phyloP scores from a whole-genome alignment of 306 rosid genomes.

The Lupinus albus region DNA sequence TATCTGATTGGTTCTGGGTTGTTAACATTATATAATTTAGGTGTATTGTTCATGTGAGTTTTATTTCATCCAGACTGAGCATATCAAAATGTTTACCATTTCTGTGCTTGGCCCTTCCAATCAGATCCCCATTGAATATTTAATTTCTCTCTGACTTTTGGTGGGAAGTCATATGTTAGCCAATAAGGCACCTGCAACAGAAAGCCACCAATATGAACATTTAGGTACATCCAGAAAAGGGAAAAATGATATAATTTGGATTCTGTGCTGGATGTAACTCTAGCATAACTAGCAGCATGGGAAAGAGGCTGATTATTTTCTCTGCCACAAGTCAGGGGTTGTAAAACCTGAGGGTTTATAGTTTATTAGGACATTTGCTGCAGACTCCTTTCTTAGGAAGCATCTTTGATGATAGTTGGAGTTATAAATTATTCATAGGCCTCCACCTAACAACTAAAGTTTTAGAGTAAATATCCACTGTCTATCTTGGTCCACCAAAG shows the following conservation, averaged over 20 bases:
- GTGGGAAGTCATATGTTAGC: slow-evolving; percentile 94
- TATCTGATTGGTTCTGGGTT: slow-evolving; percentile 9
- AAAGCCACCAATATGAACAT: slow-evolving; percentile 38
- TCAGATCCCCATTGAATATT: slow-evolving; percentile 74
- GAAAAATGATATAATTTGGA: not conserved
- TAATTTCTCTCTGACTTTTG: slow-evolving; percentile 71
- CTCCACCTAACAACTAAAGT: not conserved
- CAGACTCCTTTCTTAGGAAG: not conserved
- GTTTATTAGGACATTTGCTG: slow-evolving; percentile 7
- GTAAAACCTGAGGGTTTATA: not conserved
- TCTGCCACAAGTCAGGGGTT: not conserved
- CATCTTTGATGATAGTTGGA: not conserved
- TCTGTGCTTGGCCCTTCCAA: slow-evolving; percentile 96
- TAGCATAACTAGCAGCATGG: slow-evolving; percentile 13
- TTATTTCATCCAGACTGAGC: slow-evolving; percentile 26
- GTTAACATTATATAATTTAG: slow-evolving; percentile 18
- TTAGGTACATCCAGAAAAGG: not conserved
- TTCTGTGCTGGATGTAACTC: slow-evolving; percentile 16
- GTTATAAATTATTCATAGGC: slow-evolving; percentile 12
- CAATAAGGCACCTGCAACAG: slow-evolving; percentile 71
- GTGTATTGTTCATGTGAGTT: slow-evolving; percentile 1
- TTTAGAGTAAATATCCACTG: not conserved
- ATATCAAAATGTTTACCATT: slow-evolving; percentile 62
- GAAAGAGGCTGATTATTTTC: slow-evolving; percentile 5
- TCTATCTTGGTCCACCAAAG: not conserved